These are phyloP conservation scores for Salinomyces thailandicus DNA, from an alignment of 2,329 filamentous ascomycete species.

Conservation along the genomic window DNA sequence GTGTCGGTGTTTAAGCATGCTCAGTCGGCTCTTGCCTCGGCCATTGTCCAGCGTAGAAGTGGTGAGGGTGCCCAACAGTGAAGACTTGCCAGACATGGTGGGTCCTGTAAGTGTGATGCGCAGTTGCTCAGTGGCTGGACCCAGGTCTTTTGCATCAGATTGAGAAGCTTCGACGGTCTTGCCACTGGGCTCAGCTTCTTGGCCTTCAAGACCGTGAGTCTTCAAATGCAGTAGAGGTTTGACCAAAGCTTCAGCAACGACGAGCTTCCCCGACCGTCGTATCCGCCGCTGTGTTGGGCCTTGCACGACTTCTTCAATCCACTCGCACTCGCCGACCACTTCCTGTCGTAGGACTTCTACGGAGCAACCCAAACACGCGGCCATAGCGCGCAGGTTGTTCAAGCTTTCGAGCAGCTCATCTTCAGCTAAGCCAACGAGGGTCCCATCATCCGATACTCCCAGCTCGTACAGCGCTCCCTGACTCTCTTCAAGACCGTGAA, in stretches of 20 bases:
- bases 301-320: conserved; percentile 39
- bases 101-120: conserved; percentile 80
- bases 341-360: conserved; percentile 75
- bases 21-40: conserved; percentile 76
- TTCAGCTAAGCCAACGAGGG: conserved; percentile 73
- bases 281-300: conserved; percentile 14
- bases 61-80: conserved; percentile 74
- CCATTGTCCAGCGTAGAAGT: conserved; percentile 87
- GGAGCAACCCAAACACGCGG: conserved; percentile 76
- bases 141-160: background rate
- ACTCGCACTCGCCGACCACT: conserved; percentile 75
- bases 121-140: conserved; percentile 54
- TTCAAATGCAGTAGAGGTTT: conserved; percentile 47
- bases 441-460: conserved; percentile 88
- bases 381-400: conserved; percentile 77
- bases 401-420: conserved; percentile 92
- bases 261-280: conserved; percentile 50
- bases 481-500: conserved; percentile 79
- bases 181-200: background rate
- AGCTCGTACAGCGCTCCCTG: conserved; percentile 93
- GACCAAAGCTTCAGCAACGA: conserved; percentile 86
- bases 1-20: conserved; percentile 82
- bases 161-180: background rate
- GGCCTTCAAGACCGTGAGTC: conserved; percentile 9
- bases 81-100: conserved; percentile 87